Percentiles rank a stretch among this genome's conserved stretches.
Evolutionary conservation across 768 basidiomycete genomes (phyloP).

Genomic region (Termitomyces titanicus): DNA sequence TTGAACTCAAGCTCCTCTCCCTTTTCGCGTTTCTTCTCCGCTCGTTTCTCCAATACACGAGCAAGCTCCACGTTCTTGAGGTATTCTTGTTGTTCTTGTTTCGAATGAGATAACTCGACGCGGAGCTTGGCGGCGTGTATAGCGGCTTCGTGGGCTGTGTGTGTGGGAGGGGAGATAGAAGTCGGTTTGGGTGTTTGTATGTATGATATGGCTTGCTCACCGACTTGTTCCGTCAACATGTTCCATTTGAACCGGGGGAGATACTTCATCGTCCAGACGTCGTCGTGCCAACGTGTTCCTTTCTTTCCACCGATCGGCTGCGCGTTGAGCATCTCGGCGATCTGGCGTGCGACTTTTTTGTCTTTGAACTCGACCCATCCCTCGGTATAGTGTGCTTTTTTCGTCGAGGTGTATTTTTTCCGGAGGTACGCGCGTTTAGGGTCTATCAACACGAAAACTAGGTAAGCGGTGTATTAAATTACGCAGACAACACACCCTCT

Average conservation of each 20-base stretch:
- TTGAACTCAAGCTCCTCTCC: slow-evolving; percentile 48
- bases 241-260: slow-evolving; percentile 97
- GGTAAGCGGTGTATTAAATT: too few species aligned
- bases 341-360: slow-evolving; percentile 84
- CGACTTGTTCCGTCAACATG: slow-evolving; percentile 98
- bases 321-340: slow-evolving; percentile 95
- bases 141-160: slow-evolving; percentile 93
- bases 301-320: slow-evolving; percentile 94
- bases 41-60: slow-evolving; percentile 79
- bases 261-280: slow-evolving; percentile 99
- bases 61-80: slow-evolving; percentile 93
- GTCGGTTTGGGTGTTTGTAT: not conserved
- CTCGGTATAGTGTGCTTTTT: slow-evolving; percentile 87
- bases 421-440: slow-evolving; percentile 84
- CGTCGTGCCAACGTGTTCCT: slow-evolving; percentile 87
- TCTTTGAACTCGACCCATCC: slow-evolving; percentile 99
- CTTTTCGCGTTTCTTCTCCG: slow-evolving; percentile 56
- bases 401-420: slow-evolving; percentile 76
- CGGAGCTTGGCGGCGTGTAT: slow-evolving; percentile 87
- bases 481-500: slow-evolving; percentile 59
- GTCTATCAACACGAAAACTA: slow-evolving; percentile 41
- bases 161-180: not conserved
- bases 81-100: slow-evolving; percentile 87
- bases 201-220: slow-evolving; percentile 42
- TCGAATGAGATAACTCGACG: slow-evolving; percentile 85